Percentiles rank a stretch among this genome's conserved stretches.
phyloP scores from a whole-genome alignment of 805 yeast genomes.

The Groenewaldozyma tartarivorans region DNA sequence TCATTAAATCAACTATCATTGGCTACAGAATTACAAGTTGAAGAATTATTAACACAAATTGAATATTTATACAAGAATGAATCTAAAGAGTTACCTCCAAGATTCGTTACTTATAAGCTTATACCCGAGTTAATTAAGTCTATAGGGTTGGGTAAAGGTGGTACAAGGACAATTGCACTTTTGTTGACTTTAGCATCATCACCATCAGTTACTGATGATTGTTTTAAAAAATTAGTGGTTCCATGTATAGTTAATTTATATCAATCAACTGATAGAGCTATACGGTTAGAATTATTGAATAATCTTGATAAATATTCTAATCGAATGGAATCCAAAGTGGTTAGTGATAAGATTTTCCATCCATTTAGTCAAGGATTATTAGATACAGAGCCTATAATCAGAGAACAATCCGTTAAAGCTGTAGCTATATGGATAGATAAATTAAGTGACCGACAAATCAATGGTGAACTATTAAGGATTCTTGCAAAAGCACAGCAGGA shows the following conservation, averaged over 20 bases:
- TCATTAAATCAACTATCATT: constrained; percentile 49
- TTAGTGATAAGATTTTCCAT: constrained; percentile 61
- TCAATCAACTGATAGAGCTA: constrained; percentile 61
- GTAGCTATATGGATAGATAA: constrained; percentile 48
- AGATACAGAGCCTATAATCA: constrained; percentile 71
- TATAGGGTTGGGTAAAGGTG: constrained; percentile 21
- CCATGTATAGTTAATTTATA: constrained; percentile 61
- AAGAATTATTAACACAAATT: constrained; percentile 34
- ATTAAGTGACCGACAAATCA: constrained; percentile 69
- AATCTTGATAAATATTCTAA: constrained; percentile 47
- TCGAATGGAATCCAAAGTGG: constrained; percentile 42
- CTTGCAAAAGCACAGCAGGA: constrained; percentile 79
- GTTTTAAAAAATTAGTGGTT: constrained; percentile 37
- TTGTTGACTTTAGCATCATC: constrained; percentile 21
- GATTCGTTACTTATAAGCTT: constrained; percentile 49
- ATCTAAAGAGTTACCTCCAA: constrained; percentile 30
- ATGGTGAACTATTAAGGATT: constrained; percentile 72
- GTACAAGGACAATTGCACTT: constrained; percentile 21
- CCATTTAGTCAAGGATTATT: constrained; percentile 70
- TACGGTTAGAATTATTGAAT: constrained; percentile 62
- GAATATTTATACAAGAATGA: constrained; percentile 18
- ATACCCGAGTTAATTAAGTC: constrained; percentile 60
- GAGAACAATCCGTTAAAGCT: constrained; percentile 71
- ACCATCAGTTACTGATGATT: constrained; percentile 24
- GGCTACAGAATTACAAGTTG: constrained; percentile 44